Percentiles rank a stretch among this genome's conserved stretches.
These are phyloP conservation scores for Coffea eugenioides DNA, from an alignment of 257 asterid species.

Conservation along the genomic window DNA sequence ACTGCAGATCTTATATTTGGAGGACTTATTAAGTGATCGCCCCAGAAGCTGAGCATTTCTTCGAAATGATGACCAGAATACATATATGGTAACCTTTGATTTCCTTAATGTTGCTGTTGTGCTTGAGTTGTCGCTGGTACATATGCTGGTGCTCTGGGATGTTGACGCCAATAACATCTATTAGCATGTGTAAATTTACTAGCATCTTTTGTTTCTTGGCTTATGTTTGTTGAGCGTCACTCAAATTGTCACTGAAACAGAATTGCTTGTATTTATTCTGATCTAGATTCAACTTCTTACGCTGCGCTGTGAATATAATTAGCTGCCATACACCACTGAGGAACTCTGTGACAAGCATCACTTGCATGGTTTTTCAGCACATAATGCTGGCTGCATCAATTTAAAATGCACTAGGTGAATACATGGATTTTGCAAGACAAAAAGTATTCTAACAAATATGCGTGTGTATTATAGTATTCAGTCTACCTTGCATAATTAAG, in stretches of 20 bases:
- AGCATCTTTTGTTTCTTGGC: neutral
- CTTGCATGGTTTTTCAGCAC: neutral
- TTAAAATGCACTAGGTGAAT: neutral
- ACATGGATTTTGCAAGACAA: neutral
- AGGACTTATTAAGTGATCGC: neutral
- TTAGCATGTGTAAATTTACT: conserved; percentile 37
- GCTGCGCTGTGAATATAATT: neutral
- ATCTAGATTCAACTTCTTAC: neutral
- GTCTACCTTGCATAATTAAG: neutral
- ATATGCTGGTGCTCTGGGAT: conserved; percentile 24
- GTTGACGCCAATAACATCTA: conserved; percentile 16
- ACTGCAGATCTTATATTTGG: conserved; percentile 1
- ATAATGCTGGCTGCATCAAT: neutral
- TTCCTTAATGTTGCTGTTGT: conserved; percentile 16
- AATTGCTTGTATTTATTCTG: neutral
- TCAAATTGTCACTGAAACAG: conserved; percentile 3
- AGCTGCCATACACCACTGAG: neutral
- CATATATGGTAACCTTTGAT: conserved; percentile 15
- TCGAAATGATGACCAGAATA: neutral
- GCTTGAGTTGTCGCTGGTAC: conserved; percentile 23
- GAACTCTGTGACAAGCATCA: neutral
- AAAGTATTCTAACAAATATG: neutral
- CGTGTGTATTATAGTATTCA: neutral
- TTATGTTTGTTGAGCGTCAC: conserved; percentile 17
- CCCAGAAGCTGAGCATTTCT: conserved; percentile 7